Conservation (phyloP, 805 yeast genomes). For the Sungouiozyma intestinalis region DNA sequence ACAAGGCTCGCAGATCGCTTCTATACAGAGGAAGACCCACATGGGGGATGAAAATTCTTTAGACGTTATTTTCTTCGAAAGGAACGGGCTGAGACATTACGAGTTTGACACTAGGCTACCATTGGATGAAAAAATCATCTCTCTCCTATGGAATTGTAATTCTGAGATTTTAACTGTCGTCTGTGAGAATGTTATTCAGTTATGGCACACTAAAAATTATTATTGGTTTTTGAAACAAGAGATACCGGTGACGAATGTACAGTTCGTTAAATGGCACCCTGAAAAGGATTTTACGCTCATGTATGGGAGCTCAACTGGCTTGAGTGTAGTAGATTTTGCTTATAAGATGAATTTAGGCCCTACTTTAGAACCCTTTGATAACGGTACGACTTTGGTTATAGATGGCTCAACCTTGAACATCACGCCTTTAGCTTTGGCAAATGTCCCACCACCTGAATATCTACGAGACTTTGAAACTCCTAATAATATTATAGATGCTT, state of each 20-base stretch:
- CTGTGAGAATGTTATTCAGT: constrained; percentile 50
- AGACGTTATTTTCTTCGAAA: constrained; percentile 70
- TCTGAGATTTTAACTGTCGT: constrained; percentile 71
- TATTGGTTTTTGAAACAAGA: constrained; percentile 94
- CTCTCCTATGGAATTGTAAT: constrained; percentile 69
- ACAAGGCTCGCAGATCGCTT: constrained; percentile 76
- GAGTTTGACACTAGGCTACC: constrained; percentile 63
- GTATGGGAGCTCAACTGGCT: constrained; percentile 42
- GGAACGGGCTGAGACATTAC: constrained; percentile 87
- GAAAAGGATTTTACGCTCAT: constrained; percentile 73
- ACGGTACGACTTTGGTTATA: constrained; percentile 69
- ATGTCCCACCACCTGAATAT: constrained; percentile 91
- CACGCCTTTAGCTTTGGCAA: constrained; percentile 77
- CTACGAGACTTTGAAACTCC: constrained; percentile 52
- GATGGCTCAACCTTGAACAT: constrained; percentile 65
- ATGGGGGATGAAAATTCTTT: constrained; percentile 34
- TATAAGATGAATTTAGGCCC: constrained; percentile 60
- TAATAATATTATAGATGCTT: constrained; percentile 49
- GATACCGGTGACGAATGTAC: constrained; percentile 30
- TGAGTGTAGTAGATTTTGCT: constrained; percentile 61
- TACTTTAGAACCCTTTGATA: constrained; percentile 52
- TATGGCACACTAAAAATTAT: constrained; percentile 88
- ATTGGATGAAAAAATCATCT: constrained; percentile 37
- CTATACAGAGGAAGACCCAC: constrained; percentile 52
- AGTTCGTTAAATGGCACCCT: constrained; percentile 69